phyloP scores from a whole-genome alignment of 305 asterid species.

The Fraxinus sp. region DNA sequence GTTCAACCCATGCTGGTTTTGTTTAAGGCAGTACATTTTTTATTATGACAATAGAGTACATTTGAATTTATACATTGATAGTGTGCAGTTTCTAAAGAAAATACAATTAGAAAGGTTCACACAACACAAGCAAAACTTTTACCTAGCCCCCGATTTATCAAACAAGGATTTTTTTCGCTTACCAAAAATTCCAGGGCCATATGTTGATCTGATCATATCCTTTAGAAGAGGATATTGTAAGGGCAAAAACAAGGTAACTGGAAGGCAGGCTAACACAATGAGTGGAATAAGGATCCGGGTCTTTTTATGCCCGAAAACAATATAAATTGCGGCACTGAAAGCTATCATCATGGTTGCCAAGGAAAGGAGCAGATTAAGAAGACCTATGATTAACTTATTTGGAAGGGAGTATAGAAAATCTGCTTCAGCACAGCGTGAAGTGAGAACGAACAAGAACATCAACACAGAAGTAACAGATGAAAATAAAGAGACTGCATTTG shows the following conservation, averaged over 20 bases:
- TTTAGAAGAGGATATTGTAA: constrained; percentile 27
- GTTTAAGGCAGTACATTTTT: neutral
- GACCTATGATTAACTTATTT: constrained; percentile 26
- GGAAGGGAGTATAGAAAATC: constrained; percentile 29
- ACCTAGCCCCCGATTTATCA: neutral
- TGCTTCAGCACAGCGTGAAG: constrained; percentile 27
- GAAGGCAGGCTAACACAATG: constrained; percentile 21
- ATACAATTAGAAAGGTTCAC: neutral
- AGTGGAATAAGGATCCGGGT: constrained; percentile 20
- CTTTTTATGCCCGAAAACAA: constrained; percentile 11
- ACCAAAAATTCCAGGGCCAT: constrained; percentile 29
- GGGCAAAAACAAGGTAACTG: constrained; percentile 18
- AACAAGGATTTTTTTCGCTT: constrained; percentile 4
- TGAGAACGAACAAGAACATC: constrained; percentile 30
- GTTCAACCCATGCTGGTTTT: neutral
- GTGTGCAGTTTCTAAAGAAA: neutral
- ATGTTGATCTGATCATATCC: constrained; percentile 29
- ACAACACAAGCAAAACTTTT: neutral
- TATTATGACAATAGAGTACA: neutral
- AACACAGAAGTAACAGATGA: constrained; percentile 25
- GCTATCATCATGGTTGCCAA: constrained; percentile 29
- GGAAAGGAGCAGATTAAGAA: constrained; percentile 25
- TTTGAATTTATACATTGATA: neutral
- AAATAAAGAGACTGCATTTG: constrained; percentile 26
- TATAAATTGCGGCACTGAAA: constrained; percentile 22